These are phyloP conservation scores for Iodosphaeria phyllophila DNA, from an alignment of 2,329 filamentous ascomycete genomes.

Conservation along the genomic window DNA sequence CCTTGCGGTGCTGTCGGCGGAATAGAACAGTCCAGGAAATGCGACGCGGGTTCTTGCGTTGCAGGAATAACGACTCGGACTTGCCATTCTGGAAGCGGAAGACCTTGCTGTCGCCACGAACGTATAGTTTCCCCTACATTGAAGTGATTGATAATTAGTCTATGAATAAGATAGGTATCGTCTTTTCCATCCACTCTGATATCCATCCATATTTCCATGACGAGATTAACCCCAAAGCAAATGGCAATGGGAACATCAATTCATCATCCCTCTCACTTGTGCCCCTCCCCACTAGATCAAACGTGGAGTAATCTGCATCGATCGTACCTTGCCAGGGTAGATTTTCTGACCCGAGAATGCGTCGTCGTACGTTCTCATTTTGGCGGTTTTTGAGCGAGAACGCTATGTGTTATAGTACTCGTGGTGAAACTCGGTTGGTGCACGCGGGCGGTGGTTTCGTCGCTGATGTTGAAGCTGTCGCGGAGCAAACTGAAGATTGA, in stretches of 20 bases:
- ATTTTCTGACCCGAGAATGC: slow-evolving; percentile 47
- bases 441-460: slow-evolving; percentile 3
- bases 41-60: slow-evolving; percentile 99
- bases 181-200: neutral
- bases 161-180: no score
- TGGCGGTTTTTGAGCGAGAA: slow-evolving; percentile 21
- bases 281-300: neutral
- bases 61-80: slow-evolving; percentile 98
- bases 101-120: slow-evolving; percentile 99
- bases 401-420: slow-evolving; percentile 19
- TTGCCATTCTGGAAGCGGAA: slow-evolving; percentile 99
- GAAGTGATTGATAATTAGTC: no score
- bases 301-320: neutral
- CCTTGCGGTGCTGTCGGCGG: slow-evolving; percentile 99
- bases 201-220: slow-evolving; percentile 1
- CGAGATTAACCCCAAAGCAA: no score
- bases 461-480: slow-evolving; percentile 10
- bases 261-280: neutral
- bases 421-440: slow-evolving; percentile 13
- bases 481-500: slow-evolving; percentile 7
- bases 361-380: slow-evolving; percentile 51
- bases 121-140: slow-evolving; percentile 99
- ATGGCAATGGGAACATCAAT: no score
- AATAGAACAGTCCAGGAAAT: slow-evolving; percentile 98
- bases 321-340: slow-evolving; percentile 47